Conservation (phyloP, 306 rosid species). For the Prunus fruticosa region DNA sequence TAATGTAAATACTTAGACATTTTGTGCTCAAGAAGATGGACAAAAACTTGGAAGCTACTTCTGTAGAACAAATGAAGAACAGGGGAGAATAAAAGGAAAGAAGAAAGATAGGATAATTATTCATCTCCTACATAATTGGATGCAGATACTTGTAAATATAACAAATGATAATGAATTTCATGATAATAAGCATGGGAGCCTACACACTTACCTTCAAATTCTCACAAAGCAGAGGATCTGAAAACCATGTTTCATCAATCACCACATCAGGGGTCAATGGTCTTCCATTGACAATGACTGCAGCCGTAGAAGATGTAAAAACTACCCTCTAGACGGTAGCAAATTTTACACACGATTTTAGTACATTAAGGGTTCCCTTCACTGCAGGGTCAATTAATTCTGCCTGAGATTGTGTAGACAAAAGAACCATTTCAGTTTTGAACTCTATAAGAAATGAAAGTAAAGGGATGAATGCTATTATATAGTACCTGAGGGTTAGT, state of each 20-base stretch:
- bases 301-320: conserved; percentile 23
- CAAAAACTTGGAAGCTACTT: neutral
- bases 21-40: neutral
- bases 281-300: conserved; percentile 3
- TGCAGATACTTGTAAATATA: too few species aligned
- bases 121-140: too few species aligned
- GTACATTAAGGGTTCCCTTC: conserved; percentile 27
- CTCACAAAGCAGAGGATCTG: conserved; percentile 14
- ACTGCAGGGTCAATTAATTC: conserved; percentile 26
- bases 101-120: neutral
- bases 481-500: conserved; percentile 40
- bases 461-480: neutral
- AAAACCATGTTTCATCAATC: conserved; percentile 24
- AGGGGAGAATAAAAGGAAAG: neutral
- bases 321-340: conserved; percentile 20
- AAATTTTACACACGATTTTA: conserved; percentile 16
- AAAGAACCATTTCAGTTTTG: too few species aligned
- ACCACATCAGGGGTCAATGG: conserved; percentile 12
- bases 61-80: neutral
- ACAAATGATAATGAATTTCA: too few species aligned
- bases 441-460: too few species aligned
- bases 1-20: too few species aligned
- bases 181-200: neutral
- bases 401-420: neutral
- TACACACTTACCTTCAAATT: neutral